Percentiles rank a stretch among this genome's conserved stretches.
These are phyloP conservation scores for Pestalotiopsis sp. DNA, from an alignment of 2,329 filamentous ascomycete genomes.

Conservation along the genomic window DNA sequence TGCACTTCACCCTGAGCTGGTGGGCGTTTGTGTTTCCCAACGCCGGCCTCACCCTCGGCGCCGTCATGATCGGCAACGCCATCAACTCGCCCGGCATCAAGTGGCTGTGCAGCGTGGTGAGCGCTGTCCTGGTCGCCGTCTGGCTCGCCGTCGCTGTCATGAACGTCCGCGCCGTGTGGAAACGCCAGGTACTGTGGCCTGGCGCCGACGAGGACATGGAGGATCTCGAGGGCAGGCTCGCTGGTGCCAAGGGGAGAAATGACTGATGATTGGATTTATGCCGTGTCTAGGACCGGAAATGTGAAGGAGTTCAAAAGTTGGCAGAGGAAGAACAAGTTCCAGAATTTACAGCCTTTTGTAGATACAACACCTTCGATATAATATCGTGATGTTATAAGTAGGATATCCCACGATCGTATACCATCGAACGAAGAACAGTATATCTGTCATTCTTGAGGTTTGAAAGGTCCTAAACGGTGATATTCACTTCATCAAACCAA, in stretches of 20 bases:
- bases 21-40: constrained; percentile 63
- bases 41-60: constrained; percentile 57
- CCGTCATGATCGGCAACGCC: constrained; percentile 52
- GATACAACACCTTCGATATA: too few species aligned
- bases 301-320: neutral
- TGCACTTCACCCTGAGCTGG: constrained; percentile 50
- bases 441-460: too few species aligned
- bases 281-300: neutral
- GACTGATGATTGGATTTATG: neutral
- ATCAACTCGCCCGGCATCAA: constrained; percentile 49
- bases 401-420: too few species aligned
- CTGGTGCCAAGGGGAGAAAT: neutral
- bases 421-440: too few species aligned
- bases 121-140: constrained; percentile 50
- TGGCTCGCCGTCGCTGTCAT: constrained; percentile 51
- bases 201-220: constrained; percentile 13
- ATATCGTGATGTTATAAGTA: too few species aligned
- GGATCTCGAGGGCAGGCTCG: neutral
- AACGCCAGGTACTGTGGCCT: constrained; percentile 50
- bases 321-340: neutral
- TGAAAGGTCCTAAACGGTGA: too few species aligned
- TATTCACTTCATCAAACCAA: too few species aligned
- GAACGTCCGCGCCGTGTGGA: constrained; percentile 47
- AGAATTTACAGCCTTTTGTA: too few species aligned
- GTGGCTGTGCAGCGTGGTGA: constrained; percentile 53